Evolutionary conservation across 345 rosid genomes (phyloP).

Genomic region (Populus alba): DNA sequence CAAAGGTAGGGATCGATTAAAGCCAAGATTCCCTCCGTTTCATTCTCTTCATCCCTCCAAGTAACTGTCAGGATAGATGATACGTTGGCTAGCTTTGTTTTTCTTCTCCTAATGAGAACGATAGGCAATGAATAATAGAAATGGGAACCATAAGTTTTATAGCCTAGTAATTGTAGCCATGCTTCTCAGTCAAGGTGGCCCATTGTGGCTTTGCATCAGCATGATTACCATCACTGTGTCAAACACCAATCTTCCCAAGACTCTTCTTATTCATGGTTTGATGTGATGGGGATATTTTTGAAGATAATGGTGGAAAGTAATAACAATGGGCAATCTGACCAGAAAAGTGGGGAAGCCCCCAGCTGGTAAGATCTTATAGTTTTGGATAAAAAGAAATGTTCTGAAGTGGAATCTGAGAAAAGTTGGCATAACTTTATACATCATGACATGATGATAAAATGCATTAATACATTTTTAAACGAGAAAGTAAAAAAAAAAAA

Average conservation of each 20-base stretch:
- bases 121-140: neutral
- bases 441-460: slow-evolving; percentile 14
- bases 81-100: too few species aligned
- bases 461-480: slow-evolving; percentile 17
- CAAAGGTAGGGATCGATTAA: neutral
- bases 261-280: slow-evolving; percentile 8
- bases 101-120: neutral
- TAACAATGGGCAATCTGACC: slow-evolving; percentile 14
- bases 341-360: neutral
- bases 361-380: neutral
- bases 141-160: neutral
- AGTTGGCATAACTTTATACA: neutral
- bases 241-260: neutral
- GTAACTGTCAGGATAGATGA: too few species aligned
- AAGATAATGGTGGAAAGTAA: neutral
- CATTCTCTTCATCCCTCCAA: too few species aligned
- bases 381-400: neutral
- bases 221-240: slow-evolving; percentile 9
- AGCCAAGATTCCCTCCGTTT: neutral
- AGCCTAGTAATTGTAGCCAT: slow-evolving; percentile 12
- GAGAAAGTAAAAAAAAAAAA: too few species aligned
- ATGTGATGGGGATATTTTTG: slow-evolving; percentile 13
- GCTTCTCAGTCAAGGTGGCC: slow-evolving; percentile 16
- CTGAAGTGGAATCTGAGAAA: neutral
- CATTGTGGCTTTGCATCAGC: neutral